Evolutionary conservation across 306 rosid genomes (phyloP), one percentile per base, ranked within the genome.

Genomic region (Quercus bicolor): DNA sequence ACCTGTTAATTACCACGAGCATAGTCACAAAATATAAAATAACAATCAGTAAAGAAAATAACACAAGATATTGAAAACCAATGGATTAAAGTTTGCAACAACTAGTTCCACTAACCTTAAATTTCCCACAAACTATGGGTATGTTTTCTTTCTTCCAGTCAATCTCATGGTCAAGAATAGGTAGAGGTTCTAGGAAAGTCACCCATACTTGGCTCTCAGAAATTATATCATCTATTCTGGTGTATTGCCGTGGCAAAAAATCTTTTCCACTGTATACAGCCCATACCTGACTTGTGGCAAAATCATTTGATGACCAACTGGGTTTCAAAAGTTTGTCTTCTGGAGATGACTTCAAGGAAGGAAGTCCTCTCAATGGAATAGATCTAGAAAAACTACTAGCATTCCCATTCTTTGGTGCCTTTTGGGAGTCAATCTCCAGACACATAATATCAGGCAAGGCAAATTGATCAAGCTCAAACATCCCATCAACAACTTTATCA

Each of bases 381-480:
- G 1, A 3, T 33, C 21, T 18, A 28, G 53, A n/a, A 52, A 48
- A 29, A 19, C 20, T 33, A 56, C 21, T 16, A 24, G 31, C 15
- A 11, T 6, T 53, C 23, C 29, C 65, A 6, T 20, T 19, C 55
- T 68, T 18, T 6, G 31, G 2, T 11, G 55, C 15, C 14, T 56
- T 54, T 57, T 28, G 29, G 59, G 51, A 40, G 56, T 5, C 51
- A 33, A 66, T 66, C 45, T 55, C 52, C 45, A 15, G 20, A 60
- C 19, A 37, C 76, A 56, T 70, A 72, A 23, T 23, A 43, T 71
- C 48, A 5, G 72, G 82, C 59, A 71, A 10, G 15, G 76, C 72
- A 3, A 59, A 40, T 2, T 43, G 72, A 60, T 78, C 82, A 31
- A 78, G 61, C 60, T 78, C 82, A 56, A 78, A 34, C 72, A 71